Conservation (phyloP, 2,329 filamentous ascomycete genomes). For the Elsinoe necatrix region DNA sequence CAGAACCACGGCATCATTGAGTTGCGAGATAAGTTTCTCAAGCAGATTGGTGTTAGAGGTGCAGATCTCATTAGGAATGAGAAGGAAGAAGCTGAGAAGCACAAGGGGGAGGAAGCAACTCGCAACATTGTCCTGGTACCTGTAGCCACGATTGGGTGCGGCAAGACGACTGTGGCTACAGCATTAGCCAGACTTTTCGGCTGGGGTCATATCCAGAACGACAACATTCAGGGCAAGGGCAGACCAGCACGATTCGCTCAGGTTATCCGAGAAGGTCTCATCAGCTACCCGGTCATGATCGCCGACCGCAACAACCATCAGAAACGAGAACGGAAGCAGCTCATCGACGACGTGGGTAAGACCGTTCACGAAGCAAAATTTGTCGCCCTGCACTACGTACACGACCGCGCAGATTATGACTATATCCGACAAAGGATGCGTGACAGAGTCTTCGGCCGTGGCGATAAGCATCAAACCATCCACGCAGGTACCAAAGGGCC, state of each 20-base stretch:
- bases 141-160: conserved; percentile 88
- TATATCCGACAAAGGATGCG: conserved; percentile 67
- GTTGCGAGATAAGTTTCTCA: conserved; percentile 79
- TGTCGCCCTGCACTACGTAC: conserved; percentile 82
- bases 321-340: conserved; percentile 75
- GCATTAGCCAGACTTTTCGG: conserved; percentile 74
- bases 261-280: conserved; percentile 57
- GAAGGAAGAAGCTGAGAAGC: conserved; percentile 45
- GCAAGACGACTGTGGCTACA: conserved; percentile 86
- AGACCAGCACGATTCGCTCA: conserved; percentile 72
- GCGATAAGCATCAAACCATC: conserved; percentile 97
- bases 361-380: conserved; percentile 57
- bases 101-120: conserved; percentile 46
- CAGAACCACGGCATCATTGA: conserved; percentile 92
- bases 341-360: conserved; percentile 67
- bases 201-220: conserved; percentile 93
- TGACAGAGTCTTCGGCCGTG: conserved; percentile 70
- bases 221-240: conserved; percentile 76
- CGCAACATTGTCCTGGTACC: conserved; percentile 75
- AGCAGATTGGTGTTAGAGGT: conserved; percentile 74
- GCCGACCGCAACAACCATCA: conserved; percentile 94
- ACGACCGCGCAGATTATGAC: conserved; percentile 59
- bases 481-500: conserved; percentile 66
- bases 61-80: conserved; percentile 78
- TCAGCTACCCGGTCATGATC: conserved; percentile 62